Conservation (phyloP, 345 rosid species). For the Streptanthus diversifolius region DNA sequence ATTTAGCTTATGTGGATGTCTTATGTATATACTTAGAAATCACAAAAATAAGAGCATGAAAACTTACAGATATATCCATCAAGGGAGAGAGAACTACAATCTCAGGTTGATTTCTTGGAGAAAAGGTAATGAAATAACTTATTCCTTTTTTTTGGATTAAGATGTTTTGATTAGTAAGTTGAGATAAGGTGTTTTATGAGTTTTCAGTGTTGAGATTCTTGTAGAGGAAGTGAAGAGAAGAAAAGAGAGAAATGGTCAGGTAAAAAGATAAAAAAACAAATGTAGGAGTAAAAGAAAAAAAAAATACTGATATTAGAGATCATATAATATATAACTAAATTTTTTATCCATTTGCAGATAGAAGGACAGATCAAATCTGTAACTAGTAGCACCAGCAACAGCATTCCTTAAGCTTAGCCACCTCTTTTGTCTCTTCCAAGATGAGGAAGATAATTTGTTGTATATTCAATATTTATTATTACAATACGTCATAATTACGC, state of each 20-base stretch:
- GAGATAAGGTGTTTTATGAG: constrained; percentile 6
- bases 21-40: neutral
- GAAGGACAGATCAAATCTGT: constrained; percentile 16
- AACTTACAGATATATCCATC: constrained; percentile 44
- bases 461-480: neutral
- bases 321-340: neutral
- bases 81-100: constrained; percentile 66
- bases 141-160: neutral
- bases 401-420: constrained; percentile 9
- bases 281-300: neutral
- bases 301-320: neutral
- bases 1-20: neutral
- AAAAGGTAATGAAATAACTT: constrained; percentile 52
- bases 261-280: neutral
- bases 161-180: neutral
- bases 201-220: constrained; percentile 57
- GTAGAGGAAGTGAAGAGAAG: constrained; percentile 71
- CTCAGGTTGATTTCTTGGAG: constrained; percentile 57
- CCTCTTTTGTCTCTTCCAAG: constrained; percentile 2
- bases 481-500: neutral
- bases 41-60: neutral
- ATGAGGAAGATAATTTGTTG: neutral
- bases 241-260: constrained; percentile 65
- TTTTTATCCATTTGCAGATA: constrained; percentile 13
- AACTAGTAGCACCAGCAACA: constrained; percentile 4